These are phyloP conservation scores for Nephelium lappaceum DNA, from an alignment of 345 rosid species.

Conservation along the genomic window DNA sequence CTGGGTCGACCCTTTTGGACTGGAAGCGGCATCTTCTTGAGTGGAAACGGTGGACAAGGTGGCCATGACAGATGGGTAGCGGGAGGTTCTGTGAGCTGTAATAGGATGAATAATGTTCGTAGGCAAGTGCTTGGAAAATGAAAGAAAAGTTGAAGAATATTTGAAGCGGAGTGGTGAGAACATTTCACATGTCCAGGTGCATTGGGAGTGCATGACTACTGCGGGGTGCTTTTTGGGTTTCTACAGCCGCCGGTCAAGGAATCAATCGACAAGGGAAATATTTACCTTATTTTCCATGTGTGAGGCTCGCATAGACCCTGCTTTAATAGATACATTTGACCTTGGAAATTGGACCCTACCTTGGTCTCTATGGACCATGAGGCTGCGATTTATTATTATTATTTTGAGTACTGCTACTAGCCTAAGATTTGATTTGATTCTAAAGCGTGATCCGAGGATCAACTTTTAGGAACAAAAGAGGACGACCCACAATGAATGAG, in stretches of 20 bases:
- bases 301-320: neutral
- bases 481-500: too few species aligned
- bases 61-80: slow-evolving; percentile 35
- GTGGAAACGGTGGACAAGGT: slow-evolving; percentile 34
- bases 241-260: neutral
- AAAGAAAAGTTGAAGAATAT: slow-evolving; percentile 24
- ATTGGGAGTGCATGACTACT: slow-evolving; percentile 28
- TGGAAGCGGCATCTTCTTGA: slow-evolving; percentile 23
- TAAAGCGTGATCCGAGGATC: too few species aligned
- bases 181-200: slow-evolving; percentile 47
- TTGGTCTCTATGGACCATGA: too few species aligned
- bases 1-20: slow-evolving; percentile 30
- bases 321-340: too few species aligned
- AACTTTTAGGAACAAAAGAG: too few species aligned
- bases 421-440: too few species aligned
- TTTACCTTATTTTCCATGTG: neutral
- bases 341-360: too few species aligned
- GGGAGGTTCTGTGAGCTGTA: neutral
- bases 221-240: neutral
- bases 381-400: too few species aligned
- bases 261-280: neutral
- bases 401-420: too few species aligned
- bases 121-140: slow-evolving; percentile 16
- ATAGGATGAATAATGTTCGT: neutral
- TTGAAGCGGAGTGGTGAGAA: slow-evolving; percentile 22